Evolutionary conservation across 768 basidiomycete genomes (phyloP).

Genomic region (Termitomyces sp.): DNA sequence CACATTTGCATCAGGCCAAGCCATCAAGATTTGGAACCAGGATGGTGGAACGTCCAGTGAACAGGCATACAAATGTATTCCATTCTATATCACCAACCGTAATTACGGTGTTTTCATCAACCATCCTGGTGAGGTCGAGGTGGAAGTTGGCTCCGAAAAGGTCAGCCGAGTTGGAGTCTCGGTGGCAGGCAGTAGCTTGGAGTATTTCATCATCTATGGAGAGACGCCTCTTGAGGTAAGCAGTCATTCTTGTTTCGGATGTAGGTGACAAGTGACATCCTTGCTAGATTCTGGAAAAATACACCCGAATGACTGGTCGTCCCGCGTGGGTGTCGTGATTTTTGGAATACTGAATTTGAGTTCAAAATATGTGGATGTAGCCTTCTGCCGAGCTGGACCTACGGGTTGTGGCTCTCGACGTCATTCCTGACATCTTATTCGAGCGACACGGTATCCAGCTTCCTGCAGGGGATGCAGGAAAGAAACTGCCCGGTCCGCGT

Average conservation of each 20-base stretch:
- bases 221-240: slow-evolving; percentile 59
- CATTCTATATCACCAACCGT: slow-evolving; percentile 67
- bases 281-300: slow-evolving; percentile 52
- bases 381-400: slow-evolving; percentile 69
- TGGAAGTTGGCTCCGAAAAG: slow-evolving; percentile 68
- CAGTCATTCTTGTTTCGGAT: neutral
- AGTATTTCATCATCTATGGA: slow-evolving; percentile 73
- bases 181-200: slow-evolving; percentile 58
- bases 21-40: slow-evolving; percentile 66
- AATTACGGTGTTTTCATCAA: slow-evolving; percentile 78
- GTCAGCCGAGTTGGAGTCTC: slow-evolving; percentile 62
- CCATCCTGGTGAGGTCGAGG: slow-evolving; percentile 71
- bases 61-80: slow-evolving; percentile 65
- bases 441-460: slow-evolving; percentile 62
- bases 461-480: slow-evolving; percentile 68
- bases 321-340: slow-evolving; percentile 40
- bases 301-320: slow-evolving; percentile 61
- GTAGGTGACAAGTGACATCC: neutral
- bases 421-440: slow-evolving; percentile 74
- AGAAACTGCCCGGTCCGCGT: slow-evolving; percentile 62
- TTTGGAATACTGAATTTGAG: slow-evolving; percentile 4
- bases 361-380: slow-evolving; percentile 32
- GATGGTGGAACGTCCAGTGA: slow-evolving; percentile 74
- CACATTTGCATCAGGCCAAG: slow-evolving; percentile 36
- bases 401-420: slow-evolving; percentile 75